Evolutionary conservation across 148 eudicot genomes (phyloP), one percentile per base, ranked within the genome.

Genomic region (Polygonum aviculare): DNA sequence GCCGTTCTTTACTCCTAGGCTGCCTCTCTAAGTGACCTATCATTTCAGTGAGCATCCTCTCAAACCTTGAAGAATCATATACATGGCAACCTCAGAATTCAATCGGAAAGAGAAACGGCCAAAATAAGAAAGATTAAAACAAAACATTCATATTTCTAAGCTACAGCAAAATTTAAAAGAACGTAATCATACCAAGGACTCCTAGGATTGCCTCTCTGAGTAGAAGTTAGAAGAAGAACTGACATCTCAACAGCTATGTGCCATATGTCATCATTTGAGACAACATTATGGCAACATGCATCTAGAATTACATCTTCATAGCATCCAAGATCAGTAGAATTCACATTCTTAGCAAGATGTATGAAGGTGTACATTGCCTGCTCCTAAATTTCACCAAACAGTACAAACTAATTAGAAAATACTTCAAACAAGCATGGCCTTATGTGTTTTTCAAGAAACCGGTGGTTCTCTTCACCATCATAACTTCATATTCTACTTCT

Each of bases 281-380:
- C 95, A 60, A 93, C 81, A 84, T 93, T 96, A 73, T 91, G 89
- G 77, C 91, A 87, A 83, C 99, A 93, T 8, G 99, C 98, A 85
- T 96, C 98, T 63, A 96, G 97, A 72, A 96, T 85, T 62, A 91
- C 99, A 79, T 93, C 98, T 77, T 84, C 88, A 85, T 84, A 93
- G 76, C 84, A 83, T 81, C 93, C 87, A 80, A 96, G 84, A 72
- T 96, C 97, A 45, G 87, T 75, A 77, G 88, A 79, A 81, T 76
- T 85, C 57, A 83, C 87, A 82, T 87, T 85, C 69, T 84, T 85
- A 1, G 86, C 94, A 15, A 96, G 82, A 85, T 96, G 89, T 78
- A 90, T 87, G 74, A 96, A 90, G 81, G 87, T 89, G 78, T 88
- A 83, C 98, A 96, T 96, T 79, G 97, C 99, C 78, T 91, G 99